A percentile compares a stretch with the other conserved stretches of the same genome.
phyloP scores from a whole-genome alignment of 148 eudicot genomes.

The Silene conica region DNA sequence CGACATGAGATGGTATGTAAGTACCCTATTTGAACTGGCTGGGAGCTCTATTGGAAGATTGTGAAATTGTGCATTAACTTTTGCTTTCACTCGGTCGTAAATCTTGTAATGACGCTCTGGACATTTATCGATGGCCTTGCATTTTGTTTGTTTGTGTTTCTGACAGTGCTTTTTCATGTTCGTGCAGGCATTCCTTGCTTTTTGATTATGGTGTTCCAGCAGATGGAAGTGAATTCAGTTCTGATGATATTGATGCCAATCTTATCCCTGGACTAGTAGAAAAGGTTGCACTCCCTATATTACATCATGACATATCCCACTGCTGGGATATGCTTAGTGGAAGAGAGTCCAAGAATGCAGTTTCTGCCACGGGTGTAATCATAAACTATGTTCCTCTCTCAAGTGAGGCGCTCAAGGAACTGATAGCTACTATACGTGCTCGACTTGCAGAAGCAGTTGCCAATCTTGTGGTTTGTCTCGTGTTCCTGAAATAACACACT shows the following conservation, averaged over 20 bases:
- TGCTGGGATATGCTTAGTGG: slow-evolving; percentile 94
- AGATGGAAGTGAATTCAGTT: slow-evolving; percentile 51
- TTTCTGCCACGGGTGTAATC: slow-evolving; percentile 64
- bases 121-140: not conserved
- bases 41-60: slow-evolving; percentile 18
- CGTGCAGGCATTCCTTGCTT: slow-evolving; percentile 68
- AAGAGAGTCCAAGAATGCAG: slow-evolving; percentile 71
- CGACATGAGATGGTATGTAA: slow-evolving; percentile 86
- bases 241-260: slow-evolving; percentile 82
- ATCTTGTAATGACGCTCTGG: not conserved
- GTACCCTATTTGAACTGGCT: slow-evolving; percentile 25
- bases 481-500: not conserved
- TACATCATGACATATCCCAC: slow-evolving; percentile 64
- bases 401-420: slow-evolving; percentile 61
- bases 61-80: slow-evolving; percentile 11
- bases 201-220: slow-evolving; percentile 74
- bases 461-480: slow-evolving; percentile 53
- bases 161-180: slow-evolving; percentile 11
- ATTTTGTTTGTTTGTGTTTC: slow-evolving; percentile 5
- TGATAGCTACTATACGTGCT: slow-evolving; percentile 58
- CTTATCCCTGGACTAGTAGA: slow-evolving; percentile 88
- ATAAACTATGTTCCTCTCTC: slow-evolving; percentile 62
- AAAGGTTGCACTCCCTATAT: slow-evolving; percentile 84
- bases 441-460: slow-evolving; percentile 73
- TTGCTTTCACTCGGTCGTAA: slow-evolving; percentile 3